Conservation (phyloP, 192 early-diverging fungal species). For the Backusella psychrophila region DNA sequence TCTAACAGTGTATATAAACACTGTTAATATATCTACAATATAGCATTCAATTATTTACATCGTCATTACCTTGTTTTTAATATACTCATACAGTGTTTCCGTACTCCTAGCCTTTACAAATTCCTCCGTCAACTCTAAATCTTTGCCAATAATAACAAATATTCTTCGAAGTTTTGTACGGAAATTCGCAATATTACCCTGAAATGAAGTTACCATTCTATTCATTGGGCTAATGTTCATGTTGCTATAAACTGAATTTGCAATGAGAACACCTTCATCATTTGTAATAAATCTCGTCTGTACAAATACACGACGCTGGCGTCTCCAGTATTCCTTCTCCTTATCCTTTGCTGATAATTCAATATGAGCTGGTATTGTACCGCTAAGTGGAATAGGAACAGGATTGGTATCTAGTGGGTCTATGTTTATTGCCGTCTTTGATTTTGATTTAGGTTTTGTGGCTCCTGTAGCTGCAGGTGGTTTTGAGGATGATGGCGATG, state of each 20-base stretch:
- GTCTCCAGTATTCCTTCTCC: constrained; percentile 23
- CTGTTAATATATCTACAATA: background rate
- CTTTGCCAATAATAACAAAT: background rate
- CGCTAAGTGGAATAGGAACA: constrained; percentile 2
- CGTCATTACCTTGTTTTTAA: constrained; percentile 8
- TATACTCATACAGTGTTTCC: background rate
- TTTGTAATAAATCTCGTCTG: constrained; percentile 18
- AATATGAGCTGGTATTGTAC: background rate
- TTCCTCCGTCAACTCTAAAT: background rate
- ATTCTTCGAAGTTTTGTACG: constrained; percentile 15
- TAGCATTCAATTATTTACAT: background rate
- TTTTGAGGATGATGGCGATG: background rate
- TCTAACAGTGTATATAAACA: background rate
- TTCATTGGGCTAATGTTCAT: background rate
- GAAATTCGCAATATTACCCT: constrained; percentile 20
- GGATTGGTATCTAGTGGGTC: background rate
- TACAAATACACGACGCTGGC: constrained; percentile 21
- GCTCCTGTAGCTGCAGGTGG: background rate
- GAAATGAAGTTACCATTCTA: constrained; percentile 9
- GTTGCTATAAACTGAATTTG: constrained; percentile 14
- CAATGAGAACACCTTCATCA: constrained; percentile 9
- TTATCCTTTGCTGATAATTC: constrained; percentile 1
- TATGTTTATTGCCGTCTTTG: background rate
- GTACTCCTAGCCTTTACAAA: background rate
- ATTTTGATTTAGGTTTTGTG: background rate